Conservation (phyloP, 768 basidiomycete genomes). For the Boletus subparvulus region DNA sequence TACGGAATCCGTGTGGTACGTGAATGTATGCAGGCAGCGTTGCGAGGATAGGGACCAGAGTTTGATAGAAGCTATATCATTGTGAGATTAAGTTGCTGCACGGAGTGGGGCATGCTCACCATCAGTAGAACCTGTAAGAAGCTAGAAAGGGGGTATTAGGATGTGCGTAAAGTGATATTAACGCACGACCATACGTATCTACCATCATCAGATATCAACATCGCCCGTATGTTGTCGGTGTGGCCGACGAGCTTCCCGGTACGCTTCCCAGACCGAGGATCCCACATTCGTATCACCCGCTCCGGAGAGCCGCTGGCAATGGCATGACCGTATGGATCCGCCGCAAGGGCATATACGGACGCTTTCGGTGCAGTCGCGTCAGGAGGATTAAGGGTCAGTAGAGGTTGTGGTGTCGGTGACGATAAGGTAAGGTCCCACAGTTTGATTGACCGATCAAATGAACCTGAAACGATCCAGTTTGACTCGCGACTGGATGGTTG, state of each 20-base stretch:
- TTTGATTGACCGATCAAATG: slow-evolving; percentile 91
- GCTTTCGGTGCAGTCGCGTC: slow-evolving; percentile 67
- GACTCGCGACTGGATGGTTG: slow-evolving; percentile 58
- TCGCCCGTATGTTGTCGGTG: slow-evolving; percentile 93
- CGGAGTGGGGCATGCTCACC: slow-evolving; percentile 32
- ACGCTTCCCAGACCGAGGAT: slow-evolving; percentile 81
- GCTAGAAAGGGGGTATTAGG: slow-evolving; percentile 37
- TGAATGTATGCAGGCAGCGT: slow-evolving; percentile 92
- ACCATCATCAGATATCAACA: slow-evolving; percentile 86
- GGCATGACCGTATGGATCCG: slow-evolving; percentile 74
- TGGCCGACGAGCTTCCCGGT: slow-evolving; percentile 90
- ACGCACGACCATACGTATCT: slow-evolving; percentile 65
- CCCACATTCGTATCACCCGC: slow-evolving; percentile 88
- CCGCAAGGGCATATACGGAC: slow-evolving; percentile 75
- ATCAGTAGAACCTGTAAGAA: slow-evolving; percentile 85
- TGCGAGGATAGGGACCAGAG: slow-evolving; percentile 92
- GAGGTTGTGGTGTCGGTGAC: slow-evolving; percentile 42
- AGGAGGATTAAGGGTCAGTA: slow-evolving; percentile 66
- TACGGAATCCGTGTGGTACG: slow-evolving; percentile 90
- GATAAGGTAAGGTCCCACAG: slow-evolving; percentile 81
- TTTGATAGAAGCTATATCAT: slow-evolving; percentile 69
- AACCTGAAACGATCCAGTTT: slow-evolving; percentile 89
- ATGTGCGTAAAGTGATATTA: slow-evolving; percentile 2
- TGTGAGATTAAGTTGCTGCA: slow-evolving; percentile 13
- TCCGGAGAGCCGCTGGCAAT: slow-evolving; percentile 93